Evolutionary conservation across 495 filamentous ascomycete genomes (phyloP).

Genomic region (Tetracladium setigerum): DNA sequence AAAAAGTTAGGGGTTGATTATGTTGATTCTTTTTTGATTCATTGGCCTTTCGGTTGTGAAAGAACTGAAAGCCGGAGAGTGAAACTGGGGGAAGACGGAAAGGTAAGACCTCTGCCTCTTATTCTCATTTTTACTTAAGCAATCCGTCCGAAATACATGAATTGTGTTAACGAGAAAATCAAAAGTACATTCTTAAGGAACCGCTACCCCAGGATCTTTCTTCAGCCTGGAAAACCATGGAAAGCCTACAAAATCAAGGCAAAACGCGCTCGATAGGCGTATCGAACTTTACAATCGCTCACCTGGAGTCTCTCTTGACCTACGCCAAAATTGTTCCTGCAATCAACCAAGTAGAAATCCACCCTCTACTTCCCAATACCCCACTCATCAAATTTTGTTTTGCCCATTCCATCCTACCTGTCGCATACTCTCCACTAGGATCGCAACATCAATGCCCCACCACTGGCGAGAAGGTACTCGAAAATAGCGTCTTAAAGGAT

Average conservation of each 20-base stretch:
- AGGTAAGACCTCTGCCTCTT: slow-evolving; percentile 19
- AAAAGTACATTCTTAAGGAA: slow-evolving; percentile 28
- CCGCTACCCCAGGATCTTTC: slow-evolving; percentile 32
- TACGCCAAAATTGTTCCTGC: slow-evolving; percentile 52
- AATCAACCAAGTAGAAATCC: slow-evolving; percentile 86
- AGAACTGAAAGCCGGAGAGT: slow-evolving; percentile 38
- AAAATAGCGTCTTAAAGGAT: slow-evolving; percentile 40
- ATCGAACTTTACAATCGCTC: slow-evolving; percentile 39
- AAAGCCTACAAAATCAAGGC: slow-evolving; percentile 46
- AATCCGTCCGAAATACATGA: slow-evolving; percentile 18
- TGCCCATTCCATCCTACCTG: slow-evolving; percentile 34
- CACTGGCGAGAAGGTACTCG: slow-evolving; percentile 55
- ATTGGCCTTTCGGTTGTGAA: slow-evolving; percentile 44
- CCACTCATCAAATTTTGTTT: slow-evolving; percentile 22
- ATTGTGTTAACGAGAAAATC: slow-evolving; percentile 20
- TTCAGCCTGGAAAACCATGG: slow-evolving; percentile 42
- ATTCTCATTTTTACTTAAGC: slow-evolving; percentile 8
- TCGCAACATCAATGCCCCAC: slow-evolving; percentile 56
- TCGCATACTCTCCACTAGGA: slow-evolving; percentile 47
- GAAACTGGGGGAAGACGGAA: slow-evolving; percentile 49
- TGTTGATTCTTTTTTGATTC: slow-evolving; percentile 51
- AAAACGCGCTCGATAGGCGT: slow-evolving; percentile 29
- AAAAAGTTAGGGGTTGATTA: slow-evolving; percentile 55
- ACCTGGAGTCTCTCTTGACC: slow-evolving; percentile 51
- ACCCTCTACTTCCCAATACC: slow-evolving; percentile 52